Base-by-base conservation (phyloP, 768 basidiomycete species). In the Tremella fuciformis region DNA sequence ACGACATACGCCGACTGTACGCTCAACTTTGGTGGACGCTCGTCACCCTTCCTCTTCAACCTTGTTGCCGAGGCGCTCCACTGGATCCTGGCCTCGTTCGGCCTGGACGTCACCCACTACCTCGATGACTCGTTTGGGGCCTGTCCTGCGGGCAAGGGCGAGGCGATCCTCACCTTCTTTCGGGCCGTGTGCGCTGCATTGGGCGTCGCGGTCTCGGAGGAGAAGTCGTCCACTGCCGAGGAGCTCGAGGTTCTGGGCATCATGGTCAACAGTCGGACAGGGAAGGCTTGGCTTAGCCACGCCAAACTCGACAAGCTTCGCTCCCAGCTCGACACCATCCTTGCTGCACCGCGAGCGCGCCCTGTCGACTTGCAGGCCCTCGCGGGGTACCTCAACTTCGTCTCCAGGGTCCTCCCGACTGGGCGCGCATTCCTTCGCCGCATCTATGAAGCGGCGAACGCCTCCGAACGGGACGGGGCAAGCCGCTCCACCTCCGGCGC, bases 51-150 rank as follows among this genome's bases (percentile, higher is more conserved):
- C 47, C 13, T 48, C 22, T 48, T 48, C 47, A 48, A 48, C 47
- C 79, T 57, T 77, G 79, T 79, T 53, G 71, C 78, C 0, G 76
- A 80, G 69, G n/a, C n/a, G n/a, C n/a, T n/a, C n/a, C n/a, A n/a
- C n/a, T n/a, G n/a, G n/a, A n/a, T n/a, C n/a, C n/a, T n/a, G n/a
- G n/a, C n/a, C n/a, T n/a, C n/a, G n/a, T n/a, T n/a, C n/a, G n/a
- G n/a, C n/a, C n/a, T n/a, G n/a, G n/a, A n/a, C n/a, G n/a, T n/a
- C n/a, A n/a, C n/a, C n/a, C n/a, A n/a, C n/a, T n/a, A n/a, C n/a
- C n/a, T n/a, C n/a, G n/a, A n/a, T n/a, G n/a, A n/a, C n/a, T n/a
- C n/a, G n/a, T n/a, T n/a, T n/a, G n/a, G n/a, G n/a, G n/a, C n/a
- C n/a, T n/a, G n/a, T n/a, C n/a, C n/a, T n/a, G n/a, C n/a, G n/a